Conservation (phyloP, 495 filamentous ascomycete species). For the Geopyxis carbonaria region DNA sequence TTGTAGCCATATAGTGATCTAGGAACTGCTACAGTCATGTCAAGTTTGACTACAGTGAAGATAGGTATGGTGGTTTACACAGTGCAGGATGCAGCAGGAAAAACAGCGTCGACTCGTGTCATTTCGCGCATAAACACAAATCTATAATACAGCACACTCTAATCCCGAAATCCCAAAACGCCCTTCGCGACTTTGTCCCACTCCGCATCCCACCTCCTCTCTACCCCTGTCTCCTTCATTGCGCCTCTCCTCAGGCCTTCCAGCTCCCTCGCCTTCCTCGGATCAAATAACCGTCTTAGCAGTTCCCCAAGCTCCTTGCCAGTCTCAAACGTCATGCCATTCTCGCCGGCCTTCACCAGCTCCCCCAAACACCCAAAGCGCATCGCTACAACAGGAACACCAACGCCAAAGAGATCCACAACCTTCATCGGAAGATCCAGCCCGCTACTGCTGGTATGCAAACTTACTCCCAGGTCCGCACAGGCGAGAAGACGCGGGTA, state of each 20-base stretch:
- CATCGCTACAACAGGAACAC: constrained; percentile 60
- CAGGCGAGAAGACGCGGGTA: constrained; percentile 76
- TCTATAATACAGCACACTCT: too few relatives aligned
- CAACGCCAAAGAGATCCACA: constrained; percentile 94
- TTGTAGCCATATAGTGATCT: too few relatives aligned
- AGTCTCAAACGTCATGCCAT: constrained; percentile 18
- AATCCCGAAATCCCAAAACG: constrained; percentile 56
- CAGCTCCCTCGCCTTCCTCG: constrained; percentile 33
- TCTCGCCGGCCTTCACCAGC: constrained; percentile 19
- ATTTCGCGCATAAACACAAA: too few relatives aligned
- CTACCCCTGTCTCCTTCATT: constrained; percentile 53
- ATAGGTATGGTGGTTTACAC: too few relatives aligned
- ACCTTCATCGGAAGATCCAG: constrained; percentile 99
- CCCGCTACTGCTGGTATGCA: constrained; percentile 84
- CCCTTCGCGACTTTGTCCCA: constrained; percentile 68
- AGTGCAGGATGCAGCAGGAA: too few relatives aligned
- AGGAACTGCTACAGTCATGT: too few relatives aligned
- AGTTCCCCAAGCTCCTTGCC: constrained; percentile 12
- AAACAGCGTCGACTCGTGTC: too few relatives aligned
- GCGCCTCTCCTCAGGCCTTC: constrained; percentile 52
- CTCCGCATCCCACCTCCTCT: constrained; percentile 78
- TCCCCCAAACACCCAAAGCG: constrained; percentile 14
- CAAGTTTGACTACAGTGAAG: too few relatives aligned
- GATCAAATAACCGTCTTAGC: constrained; percentile 27
- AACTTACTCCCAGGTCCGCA: constrained; percentile 75